A percentile compares a stretch with the other conserved stretches of the same genome.
phyloP scores from a whole-genome alignment of 768 basidiomycete genomes.

The Saitozyma sp. region DNA sequence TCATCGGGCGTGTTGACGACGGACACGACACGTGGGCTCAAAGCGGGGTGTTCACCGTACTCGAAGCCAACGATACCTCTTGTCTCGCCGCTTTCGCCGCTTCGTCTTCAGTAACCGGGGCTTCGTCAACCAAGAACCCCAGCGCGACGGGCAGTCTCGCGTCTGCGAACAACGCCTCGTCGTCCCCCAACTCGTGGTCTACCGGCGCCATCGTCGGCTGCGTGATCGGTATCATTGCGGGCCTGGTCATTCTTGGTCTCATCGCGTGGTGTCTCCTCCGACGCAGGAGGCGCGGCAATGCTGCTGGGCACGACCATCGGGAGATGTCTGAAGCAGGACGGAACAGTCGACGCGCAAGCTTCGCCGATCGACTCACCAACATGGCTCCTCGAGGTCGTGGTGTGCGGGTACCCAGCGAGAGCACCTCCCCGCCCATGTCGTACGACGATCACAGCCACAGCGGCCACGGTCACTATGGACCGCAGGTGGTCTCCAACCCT shows the following conservation, averaged over 20 bases:
- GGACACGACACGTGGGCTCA: conserved; percentile 4
- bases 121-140: conserved; percentile 2
- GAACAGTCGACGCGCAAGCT: background rate
- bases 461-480: background rate
- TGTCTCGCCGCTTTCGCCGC: conserved; percentile 23
- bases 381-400: background rate
- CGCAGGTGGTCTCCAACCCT: conserved; percentile 5
- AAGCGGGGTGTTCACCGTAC: conserved; percentile 19
- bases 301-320: background rate
- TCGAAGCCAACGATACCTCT: conserved; percentile 19
- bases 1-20: conserved; percentile 18
- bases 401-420: background rate
- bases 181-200: background rate
- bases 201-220: conserved; percentile 14
- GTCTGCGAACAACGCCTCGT: background rate
- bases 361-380: background rate
- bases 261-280: conserved; percentile 6
- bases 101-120: conserved; percentile 1
- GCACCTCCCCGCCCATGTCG: background rate
- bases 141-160: conserved; percentile 3
- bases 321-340: conserved; percentile 4
- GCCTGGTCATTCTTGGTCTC: conserved; percentile 2
- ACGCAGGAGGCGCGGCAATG: conserved; percentile 4
- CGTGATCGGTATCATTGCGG: conserved; percentile 14
- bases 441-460: background rate